Evolutionary conservation across 2,329 filamentous ascomycete genomes (phyloP).

Genomic region (Verticillium nonalfalfae): DNA sequence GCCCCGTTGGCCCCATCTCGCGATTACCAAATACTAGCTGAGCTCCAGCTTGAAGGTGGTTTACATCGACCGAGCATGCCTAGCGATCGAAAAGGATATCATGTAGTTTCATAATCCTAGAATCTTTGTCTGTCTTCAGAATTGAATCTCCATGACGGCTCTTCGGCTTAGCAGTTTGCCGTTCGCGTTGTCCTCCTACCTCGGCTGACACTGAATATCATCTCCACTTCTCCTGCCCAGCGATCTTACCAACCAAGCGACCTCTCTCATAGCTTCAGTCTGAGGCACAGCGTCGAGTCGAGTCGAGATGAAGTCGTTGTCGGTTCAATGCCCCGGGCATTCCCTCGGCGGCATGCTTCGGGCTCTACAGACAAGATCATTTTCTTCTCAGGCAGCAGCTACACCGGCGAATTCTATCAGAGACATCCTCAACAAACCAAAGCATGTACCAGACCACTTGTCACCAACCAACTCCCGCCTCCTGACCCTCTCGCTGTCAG

Average conservation of each 20-base stretch:
- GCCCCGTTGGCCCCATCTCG: neutral
- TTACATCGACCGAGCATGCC: neutral
- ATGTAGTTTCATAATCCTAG: too few relatives aligned
- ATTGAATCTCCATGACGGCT: too few relatives aligned
- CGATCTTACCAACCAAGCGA: neutral
- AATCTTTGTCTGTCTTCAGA: too few relatives aligned
- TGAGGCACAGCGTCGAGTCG: neutral
- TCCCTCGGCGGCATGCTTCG: neutral
- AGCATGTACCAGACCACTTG: conserved; percentile 35
- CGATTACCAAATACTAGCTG: neutral
- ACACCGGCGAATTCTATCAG: neutral
- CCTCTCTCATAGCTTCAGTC: neutral
- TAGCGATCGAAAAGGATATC: too few relatives aligned
- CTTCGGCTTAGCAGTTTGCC: too few relatives aligned
- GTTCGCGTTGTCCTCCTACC: too few relatives aligned
- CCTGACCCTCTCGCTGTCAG: conserved; percentile 54
- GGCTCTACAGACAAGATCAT: neutral
- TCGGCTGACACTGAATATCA: too few relatives aligned
- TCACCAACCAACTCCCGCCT: conserved; percentile 58
- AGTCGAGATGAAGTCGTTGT: neutral
- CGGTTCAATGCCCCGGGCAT: neutral
- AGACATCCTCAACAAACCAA: conserved; percentile 13
- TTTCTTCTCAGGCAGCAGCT: neutral
- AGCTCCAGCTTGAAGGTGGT: neutral
- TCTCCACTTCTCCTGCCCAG: neutral